Percentiles rank a stretch among this genome's conserved stretches.
Conservation (phyloP, 192 early-diverging fungal genomes). For the Podila minutissima region DNA sequence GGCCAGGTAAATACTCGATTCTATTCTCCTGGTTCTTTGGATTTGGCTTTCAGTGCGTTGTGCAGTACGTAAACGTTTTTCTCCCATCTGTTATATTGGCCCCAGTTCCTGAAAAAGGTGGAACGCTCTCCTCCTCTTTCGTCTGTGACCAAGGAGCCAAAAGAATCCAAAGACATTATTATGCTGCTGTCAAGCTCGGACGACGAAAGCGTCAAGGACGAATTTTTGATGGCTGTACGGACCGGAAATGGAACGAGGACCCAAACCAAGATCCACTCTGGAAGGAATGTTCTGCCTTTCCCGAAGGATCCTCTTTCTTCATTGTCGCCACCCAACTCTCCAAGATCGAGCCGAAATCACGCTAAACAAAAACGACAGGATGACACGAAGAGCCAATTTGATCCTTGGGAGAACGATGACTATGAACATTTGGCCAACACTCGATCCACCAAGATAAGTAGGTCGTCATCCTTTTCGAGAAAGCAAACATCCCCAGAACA, state of each 20-base stretch:
- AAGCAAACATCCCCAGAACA: neutral
- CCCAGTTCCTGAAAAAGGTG: neutral
- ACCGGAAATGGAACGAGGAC: too few species aligned
- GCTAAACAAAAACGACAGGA: too few species aligned
- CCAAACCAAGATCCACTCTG: neutral
- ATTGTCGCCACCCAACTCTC: too few species aligned
- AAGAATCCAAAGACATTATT: neutral
- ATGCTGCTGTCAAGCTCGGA: conserved; percentile 15
- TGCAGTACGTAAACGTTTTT: neutral
- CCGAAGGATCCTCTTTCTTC: too few species aligned
- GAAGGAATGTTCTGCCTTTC: neutral
- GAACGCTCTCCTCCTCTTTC: neutral
- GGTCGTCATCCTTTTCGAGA: too few species aligned
- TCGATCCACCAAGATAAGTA: neutral
- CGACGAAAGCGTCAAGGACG: conserved; percentile 3
- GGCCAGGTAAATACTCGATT: conserved; percentile 12
- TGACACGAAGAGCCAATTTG: neutral
- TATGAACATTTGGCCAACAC: too few species aligned
- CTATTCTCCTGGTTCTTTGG: neutral
- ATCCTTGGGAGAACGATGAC: neutral
- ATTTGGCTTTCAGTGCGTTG: neutral
- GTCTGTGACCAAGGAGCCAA: neutral
- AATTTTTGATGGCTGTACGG: neutral
- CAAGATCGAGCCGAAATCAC: too few species aligned
- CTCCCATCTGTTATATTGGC: neutral